Evolutionary conservation across 163 green algal genomes (phyloP).

Genomic region (Chloromonas sp.): DNA sequence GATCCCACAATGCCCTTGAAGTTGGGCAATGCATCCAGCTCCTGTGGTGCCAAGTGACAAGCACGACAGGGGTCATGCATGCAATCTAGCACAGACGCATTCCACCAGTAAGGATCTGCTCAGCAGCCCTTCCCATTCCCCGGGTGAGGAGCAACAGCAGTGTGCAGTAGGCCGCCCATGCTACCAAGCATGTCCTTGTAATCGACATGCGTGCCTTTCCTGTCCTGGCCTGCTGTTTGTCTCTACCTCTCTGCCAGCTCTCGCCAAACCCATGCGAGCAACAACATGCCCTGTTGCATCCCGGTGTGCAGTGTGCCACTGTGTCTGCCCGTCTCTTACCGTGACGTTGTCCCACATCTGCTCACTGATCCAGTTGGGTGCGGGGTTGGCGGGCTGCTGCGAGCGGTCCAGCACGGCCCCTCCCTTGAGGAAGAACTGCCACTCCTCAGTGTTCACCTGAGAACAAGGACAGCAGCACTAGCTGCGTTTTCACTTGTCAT

Average conservation of each 20-base stretch:
- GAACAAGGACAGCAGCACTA: background rate
- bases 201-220: too few species aligned
- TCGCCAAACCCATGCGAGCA: too few species aligned
- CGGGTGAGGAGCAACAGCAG: too few species aligned
- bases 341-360: slow-evolving; percentile 76
- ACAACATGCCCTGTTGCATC: too few species aligned
- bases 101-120: too few species aligned
- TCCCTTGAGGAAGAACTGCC: slow-evolving; percentile 76
- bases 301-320: too few species aligned
- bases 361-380: slow-evolving; percentile 64
- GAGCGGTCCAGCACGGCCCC: slow-evolving; percentile 65
- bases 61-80: background rate
- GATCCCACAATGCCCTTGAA: slow-evolving; percentile 60
- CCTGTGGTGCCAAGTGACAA: background rate
- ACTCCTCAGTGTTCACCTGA: slow-evolving; percentile 74
- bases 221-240: too few species aligned
- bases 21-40: slow-evolving; percentile 62
- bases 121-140: too few species aligned
- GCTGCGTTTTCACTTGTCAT: background rate
- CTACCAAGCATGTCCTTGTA: too few species aligned
- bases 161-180: too few species aligned
- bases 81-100: too few species aligned
- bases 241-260: too few species aligned
- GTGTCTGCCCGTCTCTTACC: slow-evolving; percentile 14
- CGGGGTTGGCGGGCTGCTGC: slow-evolving; percentile 58